Evolutionary conservation across 352 stramenopile genomes (phyloP), one percentile per base, ranked within the genome.

Genomic region (Globisporangium paroecandrum): DNA sequence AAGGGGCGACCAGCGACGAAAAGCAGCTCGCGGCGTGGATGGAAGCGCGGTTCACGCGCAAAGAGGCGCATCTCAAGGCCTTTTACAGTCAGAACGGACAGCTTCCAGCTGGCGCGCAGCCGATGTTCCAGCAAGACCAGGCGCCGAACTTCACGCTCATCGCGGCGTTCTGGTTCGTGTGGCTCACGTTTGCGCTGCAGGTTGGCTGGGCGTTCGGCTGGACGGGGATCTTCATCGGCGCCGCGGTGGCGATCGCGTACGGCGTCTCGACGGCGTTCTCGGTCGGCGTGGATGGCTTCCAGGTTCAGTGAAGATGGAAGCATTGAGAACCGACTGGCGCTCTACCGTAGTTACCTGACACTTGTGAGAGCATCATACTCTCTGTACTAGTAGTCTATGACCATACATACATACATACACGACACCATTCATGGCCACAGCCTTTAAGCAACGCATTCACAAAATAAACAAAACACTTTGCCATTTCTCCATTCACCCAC

Each of bases 51-150:
- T 94, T 93, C 36, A 73, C 81, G 61, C 80, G 71, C 53, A 93
- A 93, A 66, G 87, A 94, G 38, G 74, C 69, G 22, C 57, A 88
- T 46, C 73, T 94, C 24, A 79, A 81, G 66, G 51, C 61, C 8
- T 94, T 89, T 66, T 92, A 91, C 74, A 76, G 90, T 55, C 58
- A 85, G 58, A 68, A 73, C 38, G 72, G 74, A 0, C 75, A 83
- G 55, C 74, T 92, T 57, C 87, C 87, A 0, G 58, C 68, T 4
- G 75, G 69, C 41, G 87, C 83, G 9, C 41, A 79, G 65, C 77
- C 71, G 47, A 74, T 93, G 58, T 75, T 85, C 29, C 69, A 81
- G 57, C 58, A 75, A 3, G 73, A 76, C 41, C 71, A 78, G 47
- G 75, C 68, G 53, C 20, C 67, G 27, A 70, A 63, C 12, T 74